Evolutionary conservation across 2,329 filamentous ascomycete species (phyloP).

Genomic region (Colletotrichum sansevieriae): DNA sequence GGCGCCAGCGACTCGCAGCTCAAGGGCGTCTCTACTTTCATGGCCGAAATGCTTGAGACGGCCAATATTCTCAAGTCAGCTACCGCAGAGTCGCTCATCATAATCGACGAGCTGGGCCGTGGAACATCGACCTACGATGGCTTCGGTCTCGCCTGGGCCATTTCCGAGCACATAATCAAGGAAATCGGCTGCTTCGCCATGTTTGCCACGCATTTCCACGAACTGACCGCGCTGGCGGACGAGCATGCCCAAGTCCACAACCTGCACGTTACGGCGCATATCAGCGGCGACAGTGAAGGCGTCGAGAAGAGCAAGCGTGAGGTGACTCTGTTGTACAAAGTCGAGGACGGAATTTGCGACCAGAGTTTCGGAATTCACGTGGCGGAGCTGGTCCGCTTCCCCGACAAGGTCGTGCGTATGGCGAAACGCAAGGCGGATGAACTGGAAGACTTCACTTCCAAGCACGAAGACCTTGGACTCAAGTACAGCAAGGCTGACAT

Average conservation of each 20-base stretch:
- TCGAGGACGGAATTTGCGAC: constrained; percentile 94
- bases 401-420: constrained; percentile 97
- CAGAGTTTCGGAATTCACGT: constrained; percentile 99
- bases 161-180: constrained; percentile 95
- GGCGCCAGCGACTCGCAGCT: constrained; percentile 97
- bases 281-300: constrained; percentile 65
- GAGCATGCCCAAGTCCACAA: constrained; percentile 91
- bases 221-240: constrained; percentile 90
- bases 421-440: constrained; percentile 99
- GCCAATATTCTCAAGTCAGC: constrained; percentile 98
- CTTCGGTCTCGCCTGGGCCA: constrained; percentile 98
- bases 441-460: constrained; percentile 92
- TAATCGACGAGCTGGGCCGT: constrained; percentile 96
- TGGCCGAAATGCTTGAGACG: constrained; percentile 99
- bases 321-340: constrained; percentile 96
- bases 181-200: constrained; percentile 95
- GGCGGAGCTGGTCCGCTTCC: constrained; percentile 95
- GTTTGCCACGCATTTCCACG: constrained; percentile 99
- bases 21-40: constrained; percentile 98
- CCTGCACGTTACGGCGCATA: constrained; percentile 95
- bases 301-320: constrained; percentile 74
- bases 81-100: constrained; percentile 94
- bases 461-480: constrained; percentile 73
- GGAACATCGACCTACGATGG: constrained; percentile 98
- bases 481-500: constrained; percentile 86